Evolutionary conservation across 495 filamentous ascomycete species (phyloP).

Genomic region (Penicillium waksmanii): DNA sequence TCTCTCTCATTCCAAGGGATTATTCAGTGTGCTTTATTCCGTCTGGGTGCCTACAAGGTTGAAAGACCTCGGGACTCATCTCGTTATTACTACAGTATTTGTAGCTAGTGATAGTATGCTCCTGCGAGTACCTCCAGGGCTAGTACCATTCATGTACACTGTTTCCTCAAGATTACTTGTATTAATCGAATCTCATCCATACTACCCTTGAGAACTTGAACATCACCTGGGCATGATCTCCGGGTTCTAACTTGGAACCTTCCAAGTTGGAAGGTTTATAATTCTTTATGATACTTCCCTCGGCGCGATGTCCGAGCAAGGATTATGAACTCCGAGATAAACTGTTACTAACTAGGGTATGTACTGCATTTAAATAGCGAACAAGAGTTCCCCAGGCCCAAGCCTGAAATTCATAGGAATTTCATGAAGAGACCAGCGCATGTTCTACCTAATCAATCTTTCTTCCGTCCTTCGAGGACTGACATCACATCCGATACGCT

Average conservation of each 20-base stretch:
- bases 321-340: neutral
- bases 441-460: conserved; percentile 13
- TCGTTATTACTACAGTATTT: too few species aligned
- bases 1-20: neutral
- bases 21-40: neutral
- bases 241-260: too few species aligned
- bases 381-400: neutral
- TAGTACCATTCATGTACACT: too few species aligned
- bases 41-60: neutral
- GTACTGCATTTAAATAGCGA: neutral
- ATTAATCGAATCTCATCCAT: too few species aligned
- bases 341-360: neutral
- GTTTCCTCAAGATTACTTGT: too few species aligned
- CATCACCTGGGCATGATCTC: too few species aligned
- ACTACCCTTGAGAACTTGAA: too few species aligned
- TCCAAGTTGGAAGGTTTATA: neutral
- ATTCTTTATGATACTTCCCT: neutral
- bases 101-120: too few species aligned
- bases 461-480: conserved; percentile 73
- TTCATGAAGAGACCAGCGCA: neutral
- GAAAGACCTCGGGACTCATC: too few species aligned
- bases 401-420: neutral
- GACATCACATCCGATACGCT: conserved; percentile 79
- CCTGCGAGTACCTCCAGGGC: too few species aligned
- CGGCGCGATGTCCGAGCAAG: neutral